phyloP scores from a whole-genome alignment of 441 rosid genomes.

The Omphalea diandra region DNA sequence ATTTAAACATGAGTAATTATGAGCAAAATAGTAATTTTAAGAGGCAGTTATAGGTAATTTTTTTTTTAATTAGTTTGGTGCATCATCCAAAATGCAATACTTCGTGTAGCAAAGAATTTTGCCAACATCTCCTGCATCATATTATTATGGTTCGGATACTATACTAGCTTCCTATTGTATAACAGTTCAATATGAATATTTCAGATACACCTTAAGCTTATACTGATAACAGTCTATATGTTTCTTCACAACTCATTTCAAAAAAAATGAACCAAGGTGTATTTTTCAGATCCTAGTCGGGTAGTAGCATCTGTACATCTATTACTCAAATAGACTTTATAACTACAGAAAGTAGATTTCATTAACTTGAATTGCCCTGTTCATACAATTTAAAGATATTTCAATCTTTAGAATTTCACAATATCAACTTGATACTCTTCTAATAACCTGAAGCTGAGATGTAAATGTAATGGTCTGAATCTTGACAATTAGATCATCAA shows the following conservation, averaged over 20 bases:
- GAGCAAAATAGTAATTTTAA: no score
- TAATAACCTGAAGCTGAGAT: not conserved
- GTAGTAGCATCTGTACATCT: not conserved
- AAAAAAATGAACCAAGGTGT: not conserved
- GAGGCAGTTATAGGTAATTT: no score
- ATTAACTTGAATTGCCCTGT: not conserved
- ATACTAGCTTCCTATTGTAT: not conserved
- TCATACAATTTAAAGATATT: not conserved
- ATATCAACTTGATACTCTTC: not conserved
- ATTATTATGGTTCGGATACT: not conserved
- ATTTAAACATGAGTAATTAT: no score
- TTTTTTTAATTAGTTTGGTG: no score
- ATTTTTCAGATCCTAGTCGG: no score
- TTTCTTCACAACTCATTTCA: not conserved
- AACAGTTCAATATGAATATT: not conserved
- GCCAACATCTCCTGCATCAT: no score
- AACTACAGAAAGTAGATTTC: not conserved
- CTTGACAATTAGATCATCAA: not conserved
- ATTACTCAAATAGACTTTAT: not conserved
- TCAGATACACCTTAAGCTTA: not conserved
- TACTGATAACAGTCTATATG: not conserved
- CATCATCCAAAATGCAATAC: no score
- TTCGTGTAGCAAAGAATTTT: no score
- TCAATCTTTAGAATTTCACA: not conserved
- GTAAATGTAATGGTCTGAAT: conserved; percentile 3